phyloP scores from a whole-genome alignment of 495 filamentous ascomycete genomes.

The Baudoinia panamericana region DNA sequence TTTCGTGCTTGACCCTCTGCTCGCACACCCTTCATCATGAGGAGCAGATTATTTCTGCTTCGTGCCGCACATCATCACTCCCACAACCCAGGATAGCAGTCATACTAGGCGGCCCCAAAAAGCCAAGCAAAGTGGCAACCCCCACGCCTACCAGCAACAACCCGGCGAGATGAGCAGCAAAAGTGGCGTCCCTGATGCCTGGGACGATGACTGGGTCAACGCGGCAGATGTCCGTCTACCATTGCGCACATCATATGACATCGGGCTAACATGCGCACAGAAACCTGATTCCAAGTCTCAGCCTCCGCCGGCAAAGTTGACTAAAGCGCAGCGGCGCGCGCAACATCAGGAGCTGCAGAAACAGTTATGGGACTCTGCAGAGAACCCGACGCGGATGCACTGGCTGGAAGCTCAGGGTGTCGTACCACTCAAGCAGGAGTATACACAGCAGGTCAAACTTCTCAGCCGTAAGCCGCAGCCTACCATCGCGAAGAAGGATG shows the following conservation, averaged over 20 bases:
- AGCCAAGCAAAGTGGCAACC: too few species aligned
- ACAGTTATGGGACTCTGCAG: constrained; percentile 80
- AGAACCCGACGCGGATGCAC: constrained; percentile 53
- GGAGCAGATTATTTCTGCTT: too few species aligned
- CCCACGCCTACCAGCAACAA: too few species aligned
- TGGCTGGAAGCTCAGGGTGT: constrained; percentile 54
- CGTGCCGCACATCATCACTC: too few species aligned
- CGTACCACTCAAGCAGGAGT: constrained; percentile 62
- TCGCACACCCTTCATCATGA: too few species aligned
- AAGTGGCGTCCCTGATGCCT: constrained; percentile 55
- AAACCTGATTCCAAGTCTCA: background rate
- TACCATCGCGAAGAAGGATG: constrained; percentile 34
- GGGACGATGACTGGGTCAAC: constrained; percentile 83
- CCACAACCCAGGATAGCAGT: too few species aligned
- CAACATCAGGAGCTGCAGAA: constrained; percentile 71
- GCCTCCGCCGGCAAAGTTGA: constrained; percentile 34
- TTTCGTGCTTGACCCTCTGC: too few species aligned
- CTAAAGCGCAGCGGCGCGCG: constrained; percentile 63
- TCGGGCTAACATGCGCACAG: background rate
- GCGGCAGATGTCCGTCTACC: constrained; percentile 50
- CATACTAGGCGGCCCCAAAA: too few species aligned
- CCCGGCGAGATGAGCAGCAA: constrained; percentile 39
- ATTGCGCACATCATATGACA: background rate
- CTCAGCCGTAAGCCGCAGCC: constrained; percentile 65
- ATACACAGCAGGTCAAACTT: constrained; percentile 70